phyloP scores from a whole-genome alignment of 2,329 filamentous ascomycete species.

The Penicillium polonicum region DNA sequence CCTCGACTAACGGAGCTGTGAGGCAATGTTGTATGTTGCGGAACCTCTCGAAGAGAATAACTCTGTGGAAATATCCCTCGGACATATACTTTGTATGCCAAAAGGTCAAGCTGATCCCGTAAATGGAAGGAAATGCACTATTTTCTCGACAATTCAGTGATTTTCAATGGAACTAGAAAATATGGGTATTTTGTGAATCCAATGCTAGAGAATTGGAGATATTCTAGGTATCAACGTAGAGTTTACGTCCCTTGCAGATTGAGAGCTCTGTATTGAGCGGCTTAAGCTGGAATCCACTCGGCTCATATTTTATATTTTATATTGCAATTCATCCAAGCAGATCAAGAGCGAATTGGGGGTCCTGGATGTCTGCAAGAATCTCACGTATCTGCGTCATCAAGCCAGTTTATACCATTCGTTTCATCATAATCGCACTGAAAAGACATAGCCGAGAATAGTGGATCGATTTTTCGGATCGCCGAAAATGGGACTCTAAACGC shows the following conservation, averaged over 20 bases:
- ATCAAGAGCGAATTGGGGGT: background rate
- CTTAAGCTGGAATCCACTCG: background rate
- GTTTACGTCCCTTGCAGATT: background rate
- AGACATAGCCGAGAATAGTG: background rate
- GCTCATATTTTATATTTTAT: background rate
- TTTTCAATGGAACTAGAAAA: background rate
- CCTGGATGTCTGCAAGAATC: background rate
- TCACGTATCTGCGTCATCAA: background rate
- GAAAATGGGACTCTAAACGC: background rate
- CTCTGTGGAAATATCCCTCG: background rate
- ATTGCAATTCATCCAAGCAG: background rate
- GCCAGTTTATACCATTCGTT: background rate
- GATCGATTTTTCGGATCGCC: background rate
- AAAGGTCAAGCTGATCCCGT: background rate
- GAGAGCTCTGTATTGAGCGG: background rate
- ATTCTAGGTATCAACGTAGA: background rate
- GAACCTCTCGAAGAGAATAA: background rate
- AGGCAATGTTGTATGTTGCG: background rate
- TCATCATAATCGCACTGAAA: background rate
- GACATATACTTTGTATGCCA: background rate
- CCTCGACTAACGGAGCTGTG: conserved; percentile 50
- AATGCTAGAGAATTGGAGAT: background rate
- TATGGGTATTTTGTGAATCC: background rate
- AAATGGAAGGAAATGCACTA: too few species aligned
- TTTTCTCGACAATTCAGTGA: background rate